phyloP scores from a whole-genome alignment of 441 rosid species.

The Corymbia citriodora region DNA sequence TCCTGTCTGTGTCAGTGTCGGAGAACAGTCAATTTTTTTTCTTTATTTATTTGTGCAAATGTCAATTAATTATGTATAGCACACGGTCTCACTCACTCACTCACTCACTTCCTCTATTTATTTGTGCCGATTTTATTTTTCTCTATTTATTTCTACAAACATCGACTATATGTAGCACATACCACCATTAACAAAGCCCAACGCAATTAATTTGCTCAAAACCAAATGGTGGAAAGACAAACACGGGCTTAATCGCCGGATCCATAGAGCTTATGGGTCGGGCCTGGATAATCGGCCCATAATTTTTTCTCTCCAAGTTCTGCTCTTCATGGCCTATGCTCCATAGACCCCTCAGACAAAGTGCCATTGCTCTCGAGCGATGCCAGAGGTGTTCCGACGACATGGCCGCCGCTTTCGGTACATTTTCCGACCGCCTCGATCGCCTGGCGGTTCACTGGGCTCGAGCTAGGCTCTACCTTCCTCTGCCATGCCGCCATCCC shows the following conservation, averaged over 20 bases:
- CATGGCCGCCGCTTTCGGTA: not conserved
- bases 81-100: too few relatives aligned
- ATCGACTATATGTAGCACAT: fast-evolving
- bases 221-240: not conserved
- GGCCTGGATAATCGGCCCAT: not conserved
- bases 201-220: not conserved
- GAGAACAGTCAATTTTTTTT: too few relatives aligned
- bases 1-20: too few relatives aligned
- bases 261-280: not conserved
- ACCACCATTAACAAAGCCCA: not conserved
- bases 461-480: not conserved
- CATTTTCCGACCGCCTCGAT: not conserved
- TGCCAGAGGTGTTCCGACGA: not conserved
- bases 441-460: not conserved
- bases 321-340: not conserved
- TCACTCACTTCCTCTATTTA: too few relatives aligned
- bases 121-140: not conserved
- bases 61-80: too few relatives aligned
- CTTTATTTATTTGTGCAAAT: too few relatives aligned
- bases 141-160: not conserved
- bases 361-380: not conserved
- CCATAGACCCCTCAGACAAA: not conserved
- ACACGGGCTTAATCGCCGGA: not conserved
- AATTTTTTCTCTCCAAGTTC: not conserved
- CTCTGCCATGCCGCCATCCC: not conserved